These are phyloP conservation scores for Solioccasus polychromus DNA, from an alignment of 768 basidiomycete species.

Conservation along the genomic window DNA sequence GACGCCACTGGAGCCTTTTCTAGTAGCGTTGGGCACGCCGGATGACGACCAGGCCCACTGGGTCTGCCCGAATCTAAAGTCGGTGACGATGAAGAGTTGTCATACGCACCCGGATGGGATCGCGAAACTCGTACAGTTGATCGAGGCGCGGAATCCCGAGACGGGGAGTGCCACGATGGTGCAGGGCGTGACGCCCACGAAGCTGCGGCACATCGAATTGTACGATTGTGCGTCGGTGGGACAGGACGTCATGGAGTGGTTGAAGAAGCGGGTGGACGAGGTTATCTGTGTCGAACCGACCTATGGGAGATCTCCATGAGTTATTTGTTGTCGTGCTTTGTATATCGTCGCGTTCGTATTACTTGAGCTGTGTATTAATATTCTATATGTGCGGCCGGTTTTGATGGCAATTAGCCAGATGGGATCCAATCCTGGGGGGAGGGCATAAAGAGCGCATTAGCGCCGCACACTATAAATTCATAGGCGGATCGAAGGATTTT, in stretches of 20 bases:
- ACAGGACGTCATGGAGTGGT: conserved; percentile 67
- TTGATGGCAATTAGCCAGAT: neutral
- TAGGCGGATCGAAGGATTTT: conserved; percentile 9
- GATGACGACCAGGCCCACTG: conserved; percentile 60
- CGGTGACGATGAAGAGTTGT: conserved; percentile 61
- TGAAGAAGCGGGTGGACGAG: conserved; percentile 57
- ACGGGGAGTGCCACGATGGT: conserved; percentile 33
- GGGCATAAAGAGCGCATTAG: conserved; percentile 10
- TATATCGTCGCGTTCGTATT: conserved; percentile 8
- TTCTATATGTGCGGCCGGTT: conserved; percentile 4
- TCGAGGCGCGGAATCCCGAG: conserved; percentile 69
- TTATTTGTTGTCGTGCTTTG: neutral
- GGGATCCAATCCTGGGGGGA: too few relatives aligned
- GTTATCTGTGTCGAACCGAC: conserved; percentile 61
- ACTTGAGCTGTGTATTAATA: conserved; percentile 19
- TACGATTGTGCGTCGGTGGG: conserved; percentile 65
- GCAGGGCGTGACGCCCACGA: conserved; percentile 48
- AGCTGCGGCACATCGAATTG: conserved; percentile 59
- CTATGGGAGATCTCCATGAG: conserved; percentile 40
- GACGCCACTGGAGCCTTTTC: conserved; percentile 61
- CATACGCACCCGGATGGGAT: conserved; percentile 64
- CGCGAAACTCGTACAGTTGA: conserved; percentile 64
- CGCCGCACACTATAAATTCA: conserved; percentile 7
- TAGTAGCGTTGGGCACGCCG: conserved; percentile 54
- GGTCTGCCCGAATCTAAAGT: conserved; percentile 61